These are phyloP conservation scores for Malus orientalis DNA, from an alignment of 306 rosid genomes.

Conservation along the genomic window DNA sequence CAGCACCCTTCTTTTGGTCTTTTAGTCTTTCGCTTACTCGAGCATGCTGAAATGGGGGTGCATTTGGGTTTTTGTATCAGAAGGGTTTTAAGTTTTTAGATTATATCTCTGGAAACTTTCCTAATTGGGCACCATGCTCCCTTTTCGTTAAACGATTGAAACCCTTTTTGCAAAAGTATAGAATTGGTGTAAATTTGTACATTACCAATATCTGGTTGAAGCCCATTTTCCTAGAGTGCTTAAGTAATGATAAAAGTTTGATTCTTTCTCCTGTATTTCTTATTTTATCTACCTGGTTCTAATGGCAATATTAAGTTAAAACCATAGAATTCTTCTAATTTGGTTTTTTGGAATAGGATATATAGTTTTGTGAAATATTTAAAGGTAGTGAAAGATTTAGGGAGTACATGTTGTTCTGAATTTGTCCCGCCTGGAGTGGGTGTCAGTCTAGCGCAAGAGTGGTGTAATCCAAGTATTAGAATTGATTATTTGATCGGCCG, in stretches of 20 bases:
- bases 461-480: not conserved
- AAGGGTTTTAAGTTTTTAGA: not conserved
- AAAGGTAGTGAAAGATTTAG: not conserved
- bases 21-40: not conserved
- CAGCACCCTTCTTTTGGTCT: not conserved
- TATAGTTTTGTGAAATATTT: not conserved
- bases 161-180: not conserved
- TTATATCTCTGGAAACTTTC: not conserved
- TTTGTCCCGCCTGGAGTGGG: not conserved
- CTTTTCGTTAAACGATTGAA: not conserved
- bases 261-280: not conserved
- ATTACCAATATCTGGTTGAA: not conserved
- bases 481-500: not conserved
- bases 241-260: not conserved
- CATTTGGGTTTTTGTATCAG: constrained; percentile 8
- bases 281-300: not conserved
- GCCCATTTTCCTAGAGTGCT: not conserved
- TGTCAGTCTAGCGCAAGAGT: not conserved
- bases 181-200: not conserved
- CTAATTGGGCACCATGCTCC: not conserved
- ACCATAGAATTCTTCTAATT: not conserved
- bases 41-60: not conserved
- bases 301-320: not conserved
- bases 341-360: not conserved
- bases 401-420: not conserved